Conservation (phyloP, 257 asterid genomes). For the Echites panduratus region DNA sequence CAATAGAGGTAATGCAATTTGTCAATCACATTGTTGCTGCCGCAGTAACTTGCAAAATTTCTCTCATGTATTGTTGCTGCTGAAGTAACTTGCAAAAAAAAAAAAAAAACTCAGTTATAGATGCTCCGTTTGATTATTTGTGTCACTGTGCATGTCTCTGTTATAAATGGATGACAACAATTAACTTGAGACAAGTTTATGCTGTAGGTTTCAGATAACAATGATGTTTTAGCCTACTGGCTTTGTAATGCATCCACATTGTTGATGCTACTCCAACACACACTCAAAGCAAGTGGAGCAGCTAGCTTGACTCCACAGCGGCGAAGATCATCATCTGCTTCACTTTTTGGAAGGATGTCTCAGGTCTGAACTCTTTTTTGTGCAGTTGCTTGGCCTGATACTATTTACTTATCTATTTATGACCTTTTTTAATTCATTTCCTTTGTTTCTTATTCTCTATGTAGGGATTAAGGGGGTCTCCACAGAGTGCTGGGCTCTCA, state of each 20-base stretch:
- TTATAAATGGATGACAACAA: slow-evolving; percentile 5
- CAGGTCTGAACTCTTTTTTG: slow-evolving; percentile 43
- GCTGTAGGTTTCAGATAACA: slow-evolving; percentile 72
- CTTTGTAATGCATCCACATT: slow-evolving; percentile 85
- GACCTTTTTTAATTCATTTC: slow-evolving; percentile 16
- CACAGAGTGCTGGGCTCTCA: slow-evolving; percentile 87
- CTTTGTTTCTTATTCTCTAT: slow-evolving; percentile 18
- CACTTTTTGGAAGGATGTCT: slow-evolving; percentile 98
- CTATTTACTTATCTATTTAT: slow-evolving; percentile 13
- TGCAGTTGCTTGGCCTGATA: slow-evolving; percentile 2
- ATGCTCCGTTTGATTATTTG: background rate
- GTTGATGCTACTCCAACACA: slow-evolving; percentile 95
- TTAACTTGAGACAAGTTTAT: slow-evolving; percentile 23
- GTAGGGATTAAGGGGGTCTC: slow-evolving; percentile 89
- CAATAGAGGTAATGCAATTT: slow-evolving; percentile 62
- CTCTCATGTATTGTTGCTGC: background rate
- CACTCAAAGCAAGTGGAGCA: slow-evolving; percentile 96
- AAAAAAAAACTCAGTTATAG: background rate
- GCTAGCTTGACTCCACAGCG: slow-evolving; percentile 93
- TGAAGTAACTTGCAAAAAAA: no score
- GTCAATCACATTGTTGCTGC: background rate
- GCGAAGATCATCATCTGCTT: slow-evolving; percentile 90
- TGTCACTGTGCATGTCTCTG: background rate
- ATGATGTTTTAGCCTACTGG: slow-evolving; percentile 89
- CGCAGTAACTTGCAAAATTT: background rate